Evolutionary conservation across 495 filamentous ascomycete species (phyloP).

Genomic region (Podospora pseudocomata): DNA sequence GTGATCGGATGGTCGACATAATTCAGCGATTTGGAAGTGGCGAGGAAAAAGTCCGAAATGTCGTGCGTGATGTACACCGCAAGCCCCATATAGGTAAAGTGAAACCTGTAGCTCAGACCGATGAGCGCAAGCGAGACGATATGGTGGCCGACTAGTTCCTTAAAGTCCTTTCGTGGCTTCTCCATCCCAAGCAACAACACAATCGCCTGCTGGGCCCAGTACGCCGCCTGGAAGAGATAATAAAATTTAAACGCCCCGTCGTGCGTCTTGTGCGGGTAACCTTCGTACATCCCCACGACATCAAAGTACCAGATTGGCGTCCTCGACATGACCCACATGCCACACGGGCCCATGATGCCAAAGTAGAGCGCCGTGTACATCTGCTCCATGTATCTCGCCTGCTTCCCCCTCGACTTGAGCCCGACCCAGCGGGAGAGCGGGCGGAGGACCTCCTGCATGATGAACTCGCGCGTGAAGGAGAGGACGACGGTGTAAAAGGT

Average conservation of each 20-base stretch:
- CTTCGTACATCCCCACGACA: slow-evolving; percentile 83
- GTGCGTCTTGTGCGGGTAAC: slow-evolving; percentile 83
- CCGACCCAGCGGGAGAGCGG: slow-evolving; percentile 69
- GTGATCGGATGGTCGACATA: slow-evolving; percentile 79
- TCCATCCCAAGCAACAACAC: slow-evolving; percentile 86
- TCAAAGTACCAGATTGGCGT: slow-evolving; percentile 99
- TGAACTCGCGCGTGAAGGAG: slow-evolving; percentile 90
- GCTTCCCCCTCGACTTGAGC: slow-evolving; percentile 72
- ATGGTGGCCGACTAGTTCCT: slow-evolving; percentile 91
- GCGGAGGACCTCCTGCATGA: slow-evolving; percentile 89
- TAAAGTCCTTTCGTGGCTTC: slow-evolving; percentile 94
- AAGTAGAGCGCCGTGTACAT: slow-evolving; percentile 98
- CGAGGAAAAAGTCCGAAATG: slow-evolving; percentile 94
- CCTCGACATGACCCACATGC: slow-evolving; percentile 86
- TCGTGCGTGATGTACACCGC: slow-evolving; percentile 97
- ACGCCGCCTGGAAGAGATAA: slow-evolving; percentile 91
- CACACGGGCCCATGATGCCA: slow-evolving; percentile 74
- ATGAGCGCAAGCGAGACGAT: slow-evolving; percentile 91
- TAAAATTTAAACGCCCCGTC: slow-evolving; percentile 91
- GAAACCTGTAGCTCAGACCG: slow-evolving; percentile 86
- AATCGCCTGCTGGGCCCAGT: slow-evolving; percentile 94
- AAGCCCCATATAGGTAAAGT: slow-evolving; percentile 97
- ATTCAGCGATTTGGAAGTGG: slow-evolving; percentile 91
- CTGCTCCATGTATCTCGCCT: slow-evolving; percentile 94
- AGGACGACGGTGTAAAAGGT: slow-evolving; percentile 86